Evolutionary conservation across 805 yeast genomes (phyloP), one percentile per base, ranked within the genome.

Genomic region (Metschnikowia peoriensis): DNA sequence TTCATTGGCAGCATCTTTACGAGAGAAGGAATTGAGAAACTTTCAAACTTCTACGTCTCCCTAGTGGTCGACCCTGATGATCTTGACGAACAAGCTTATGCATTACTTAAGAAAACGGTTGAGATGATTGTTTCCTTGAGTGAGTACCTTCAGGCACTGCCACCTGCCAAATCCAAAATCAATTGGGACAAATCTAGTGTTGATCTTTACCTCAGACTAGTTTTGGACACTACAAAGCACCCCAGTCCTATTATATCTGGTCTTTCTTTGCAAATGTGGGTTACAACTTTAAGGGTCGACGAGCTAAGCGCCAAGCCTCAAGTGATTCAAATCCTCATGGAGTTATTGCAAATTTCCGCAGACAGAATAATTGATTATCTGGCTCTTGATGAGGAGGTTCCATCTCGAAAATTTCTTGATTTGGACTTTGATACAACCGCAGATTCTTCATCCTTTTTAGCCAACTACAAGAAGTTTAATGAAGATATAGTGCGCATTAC

Each of bases 261-360:
- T 0, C 77, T 94, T 15, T 88, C 97, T 0, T 71, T 94, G 48
- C 97, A 91, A 66, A 87, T 94, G 73, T 96, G 99, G 99, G 90
- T 96, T 55, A 82, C 93, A 1, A 83, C 93, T 59, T 72, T 96
- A 47, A 79, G 99, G 61, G 82, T 85, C 52, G 97, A 91, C 59
- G 89, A 85, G 54, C 74, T 88, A 44, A 76, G 85, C 53, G 81
- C 83, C 11, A 79, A 78, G 57, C 74, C 77, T 6, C 79, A 81
- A 42, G 82, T 87, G 41, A 76, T 77, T 48, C 71, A 71, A 7
- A 68, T 86, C 14, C 71, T 89, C 51, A 86, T 94, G 15, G 83
- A 82, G 14, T 71, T 94, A 40, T 72, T 96, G 45, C 88, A 88
- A 60, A 80, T 82, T 38, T 82, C 96, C 1, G 87, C 97, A 0